A percentile compares a stretch with the other conserved stretches of the same genome.
phyloP scores from a whole-genome alignment of 257 asterid species.

The Henckelia pumila region DNA sequence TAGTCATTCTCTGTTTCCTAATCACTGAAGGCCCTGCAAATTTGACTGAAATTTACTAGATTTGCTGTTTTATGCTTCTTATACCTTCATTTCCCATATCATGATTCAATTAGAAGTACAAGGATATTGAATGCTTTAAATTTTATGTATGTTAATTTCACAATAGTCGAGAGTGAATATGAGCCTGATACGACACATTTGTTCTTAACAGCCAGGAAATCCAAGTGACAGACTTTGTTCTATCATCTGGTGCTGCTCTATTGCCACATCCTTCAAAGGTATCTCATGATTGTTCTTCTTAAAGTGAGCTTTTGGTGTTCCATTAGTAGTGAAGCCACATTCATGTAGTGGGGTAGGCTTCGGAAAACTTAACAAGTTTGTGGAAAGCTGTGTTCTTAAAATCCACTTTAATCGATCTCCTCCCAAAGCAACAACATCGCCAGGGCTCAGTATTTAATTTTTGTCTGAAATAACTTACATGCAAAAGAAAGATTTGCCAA shows the following conservation, averaged over 20 bases:
- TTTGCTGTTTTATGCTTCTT: neutral
- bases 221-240: constrained; percentile 34
- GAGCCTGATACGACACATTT: constrained; percentile 22
- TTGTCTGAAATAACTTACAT: neutral
- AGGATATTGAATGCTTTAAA: neutral
- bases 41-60: constrained; percentile 5
- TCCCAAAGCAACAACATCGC: neutral
- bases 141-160: neutral
- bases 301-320: constrained; percentile 1
- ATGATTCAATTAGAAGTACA: neutral
- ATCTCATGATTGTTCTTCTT: constrained; percentile 22
- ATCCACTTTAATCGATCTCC: neutral
- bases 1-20: constrained; percentile 5
- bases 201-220: constrained; percentile 52
- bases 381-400: neutral
- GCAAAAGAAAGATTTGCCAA: neutral
- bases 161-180: constrained; percentile 8
- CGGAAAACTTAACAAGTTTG: neutral
- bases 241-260: constrained; percentile 73
- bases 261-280: constrained; percentile 89
- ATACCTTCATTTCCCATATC: neutral
- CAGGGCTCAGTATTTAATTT: neutral
- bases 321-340: neutral
- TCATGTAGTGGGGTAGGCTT: neutral
- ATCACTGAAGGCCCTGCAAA: neutral